Evolutionary conservation across 192 early-diverging fungal genomes (phyloP), one percentile per base, ranked within the genome.

Genomic region (Backusella mclennaniae): DNA sequence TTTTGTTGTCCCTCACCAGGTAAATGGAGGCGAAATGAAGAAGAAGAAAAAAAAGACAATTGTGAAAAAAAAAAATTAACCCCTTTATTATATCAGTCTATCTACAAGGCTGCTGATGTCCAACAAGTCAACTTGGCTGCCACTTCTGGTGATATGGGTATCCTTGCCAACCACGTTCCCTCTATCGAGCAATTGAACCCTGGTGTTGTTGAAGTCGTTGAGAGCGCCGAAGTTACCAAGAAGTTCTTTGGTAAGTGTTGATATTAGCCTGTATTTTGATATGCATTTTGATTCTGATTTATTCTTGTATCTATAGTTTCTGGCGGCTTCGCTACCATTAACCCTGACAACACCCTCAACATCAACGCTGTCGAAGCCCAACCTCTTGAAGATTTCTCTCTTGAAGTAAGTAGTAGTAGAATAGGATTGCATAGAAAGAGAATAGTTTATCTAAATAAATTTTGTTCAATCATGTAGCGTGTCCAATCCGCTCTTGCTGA

Each of bases 331-430:
- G 95, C 96, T 71, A 91, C 93, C 76, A 93, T 99, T 85, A 97
- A 99, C 92, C 92, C 95, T 69, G 95, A 99, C 85, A 98, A 96
- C 17, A 87, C 93, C 63, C 88, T 98, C 71, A 96, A 98, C 92
- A 96, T 99, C 86, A 98, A 96, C 83, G 98, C 96, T 69, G 86
- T 96, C 29, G 98, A 99, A 87, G 98, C 97, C 39, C 90, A 94
- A 80, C 85, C 93, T 46, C 81, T 99, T 14, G 94, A 96, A 75
- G 91, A 98, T 38, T 86, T 99, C 80, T 95, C 95, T 74, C 69
- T 85, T 52, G 94, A 96, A 79, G 92, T 93, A 80, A 56, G 73
- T 63, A 14, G 3, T 14, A 4, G 14, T 44, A 63, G 23, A 12
- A 63, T 63, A 29, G 56, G 56, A 63, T 39, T 39, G 38, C 11